Base-by-base conservation (phyloP, 805 yeast genomes). In the Candida golubevii region DNA sequence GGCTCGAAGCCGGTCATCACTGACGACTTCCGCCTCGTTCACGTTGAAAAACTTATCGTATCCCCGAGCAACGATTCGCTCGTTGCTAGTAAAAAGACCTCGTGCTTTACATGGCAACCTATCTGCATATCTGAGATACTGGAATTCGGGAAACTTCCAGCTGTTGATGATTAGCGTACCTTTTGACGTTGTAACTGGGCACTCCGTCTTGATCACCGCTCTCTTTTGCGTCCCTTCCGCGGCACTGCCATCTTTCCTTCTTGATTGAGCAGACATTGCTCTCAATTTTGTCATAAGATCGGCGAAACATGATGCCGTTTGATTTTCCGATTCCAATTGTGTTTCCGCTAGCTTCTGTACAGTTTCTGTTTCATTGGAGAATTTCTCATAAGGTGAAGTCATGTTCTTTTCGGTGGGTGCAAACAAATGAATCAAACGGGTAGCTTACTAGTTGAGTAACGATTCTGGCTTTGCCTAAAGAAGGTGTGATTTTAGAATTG, bases 91-190 rank as follows among this genome's bases (percentile, higher is more conserved):
- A 62, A 91, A 91, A 12, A 91, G 61, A 0, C 99, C 99, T 44
- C 99, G 74, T 0, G 97, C 95, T 41, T 80, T 66, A 6, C 80
- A 72, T 0, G 97, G 96, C 8, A 91, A 66, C 1, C 45, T 47
- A 6, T 79, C 66, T 3, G 74, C 74, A 8, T 69, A 66, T 42
- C 73, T 77, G 13, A 80, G 79, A 58, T 87, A 91, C 55, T 87
- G 97, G 86, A 88, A 90, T 53, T 91, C 99, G 46, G 82, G 80
- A 65, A 88, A 89, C 62, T 82, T 86, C 98, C 98, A 91, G 41
- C 54, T 51, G 27, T 51, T 52, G 9, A 60, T 35, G 14, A 18
- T 34, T 26, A 38, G 54, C 39, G 37, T 49, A 30, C 50, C 48
- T 10, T 26, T 46, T 36, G 34, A 39, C 35, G 47, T 50, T 33